Percentiles rank a stretch among this genome's conserved stretches.
Conservation (phyloP, 179 eudicot species). For the Vitellaria paradoxa region DNA sequence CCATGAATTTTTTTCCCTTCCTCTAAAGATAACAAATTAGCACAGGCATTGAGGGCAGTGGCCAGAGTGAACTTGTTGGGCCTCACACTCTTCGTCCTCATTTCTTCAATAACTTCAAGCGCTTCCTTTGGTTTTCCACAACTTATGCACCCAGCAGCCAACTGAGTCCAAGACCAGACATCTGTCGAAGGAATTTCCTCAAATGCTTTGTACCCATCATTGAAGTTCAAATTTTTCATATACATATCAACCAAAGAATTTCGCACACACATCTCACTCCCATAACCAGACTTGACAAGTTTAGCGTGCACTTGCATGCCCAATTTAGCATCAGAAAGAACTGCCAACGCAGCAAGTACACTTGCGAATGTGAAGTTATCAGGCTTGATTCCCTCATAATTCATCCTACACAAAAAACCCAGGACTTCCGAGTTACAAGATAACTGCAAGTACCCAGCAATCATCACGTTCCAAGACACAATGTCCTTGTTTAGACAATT, state of each 20-base stretch:
- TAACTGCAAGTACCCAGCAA: constrained; percentile 45
- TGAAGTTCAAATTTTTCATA: constrained; percentile 37
- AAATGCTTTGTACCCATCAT: constrained; percentile 46
- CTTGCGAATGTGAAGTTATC: constrained; percentile 56
- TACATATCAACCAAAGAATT: constrained; percentile 68
- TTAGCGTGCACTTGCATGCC: constrained; percentile 57
- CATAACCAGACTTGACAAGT: constrained; percentile 58
- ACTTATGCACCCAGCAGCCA: constrained; percentile 58
- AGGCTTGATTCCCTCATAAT: constrained; percentile 42
- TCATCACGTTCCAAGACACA: constrained; percentile 66
- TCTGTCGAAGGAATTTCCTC: constrained; percentile 41
- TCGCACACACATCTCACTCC: constrained; percentile 54
- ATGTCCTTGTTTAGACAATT: constrained; percentile 35
- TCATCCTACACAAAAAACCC: constrained; percentile 47
- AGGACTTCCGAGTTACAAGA: constrained; percentile 30
- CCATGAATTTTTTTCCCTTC: constrained; percentile 63
- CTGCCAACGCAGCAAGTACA: constrained; percentile 42
- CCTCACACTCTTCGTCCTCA: constrained; percentile 41
- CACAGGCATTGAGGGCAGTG: constrained; percentile 57
- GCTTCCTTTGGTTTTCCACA: constrained; percentile 50
- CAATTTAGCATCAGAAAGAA: constrained; percentile 26
- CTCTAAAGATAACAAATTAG: constrained; percentile 38
- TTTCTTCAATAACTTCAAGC: constrained; percentile 46
- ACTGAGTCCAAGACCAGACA: constrained; percentile 57
- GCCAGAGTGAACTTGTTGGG: constrained; percentile 57